These are phyloP conservation scores for Penicillium sp. DNA, from an alignment of 2,329 filamentous ascomycete species.

Conservation along the genomic window DNA sequence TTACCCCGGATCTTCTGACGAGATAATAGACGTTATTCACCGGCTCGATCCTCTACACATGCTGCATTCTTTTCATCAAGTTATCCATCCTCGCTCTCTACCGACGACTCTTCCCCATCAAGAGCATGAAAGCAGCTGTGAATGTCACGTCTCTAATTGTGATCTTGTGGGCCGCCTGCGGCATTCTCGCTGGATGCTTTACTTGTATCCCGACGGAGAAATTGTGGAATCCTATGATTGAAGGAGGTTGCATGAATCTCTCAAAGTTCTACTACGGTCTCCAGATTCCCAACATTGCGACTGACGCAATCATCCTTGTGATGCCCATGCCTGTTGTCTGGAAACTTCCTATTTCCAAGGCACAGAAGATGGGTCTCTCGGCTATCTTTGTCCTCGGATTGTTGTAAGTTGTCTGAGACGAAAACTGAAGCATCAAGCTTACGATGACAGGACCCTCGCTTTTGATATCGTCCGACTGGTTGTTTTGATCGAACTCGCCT, in stretches of 20 bases:
- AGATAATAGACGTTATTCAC: conserved; percentile 23
- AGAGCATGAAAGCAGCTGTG: conserved; percentile 23
- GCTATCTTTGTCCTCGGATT: conserved; percentile 31
- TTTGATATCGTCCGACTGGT: conserved; percentile 32
- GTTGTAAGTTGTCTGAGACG: conserved; percentile 16
- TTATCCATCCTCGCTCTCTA: conserved; percentile 32
- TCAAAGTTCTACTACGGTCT: conserved; percentile 31
- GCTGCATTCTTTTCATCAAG: conserved; percentile 30
- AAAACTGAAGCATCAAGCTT: neutral
- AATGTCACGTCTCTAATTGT: conserved; percentile 23
- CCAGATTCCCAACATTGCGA: conserved; percentile 33
- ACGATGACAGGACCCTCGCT: conserved; percentile 19
- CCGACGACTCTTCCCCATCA: conserved; percentile 27
- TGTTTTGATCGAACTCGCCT: conserved; percentile 25
- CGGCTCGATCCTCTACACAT: conserved; percentile 26
- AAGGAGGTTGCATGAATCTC: conserved; percentile 29
- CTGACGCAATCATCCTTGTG: conserved; percentile 31
- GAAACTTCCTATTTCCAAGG: conserved; percentile 25
- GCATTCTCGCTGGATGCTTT: conserved; percentile 27
- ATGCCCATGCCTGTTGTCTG: conserved; percentile 31
- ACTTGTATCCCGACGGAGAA: conserved; percentile 28
- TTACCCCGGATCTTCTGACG: neutral
- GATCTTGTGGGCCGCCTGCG: conserved; percentile 27
- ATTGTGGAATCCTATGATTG: conserved; percentile 24
- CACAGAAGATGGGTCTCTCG: conserved; percentile 25